phyloP scores from a whole-genome alignment of 225 moss, liverwort and hornwort species.

The Physcomitrium patens region DNA sequence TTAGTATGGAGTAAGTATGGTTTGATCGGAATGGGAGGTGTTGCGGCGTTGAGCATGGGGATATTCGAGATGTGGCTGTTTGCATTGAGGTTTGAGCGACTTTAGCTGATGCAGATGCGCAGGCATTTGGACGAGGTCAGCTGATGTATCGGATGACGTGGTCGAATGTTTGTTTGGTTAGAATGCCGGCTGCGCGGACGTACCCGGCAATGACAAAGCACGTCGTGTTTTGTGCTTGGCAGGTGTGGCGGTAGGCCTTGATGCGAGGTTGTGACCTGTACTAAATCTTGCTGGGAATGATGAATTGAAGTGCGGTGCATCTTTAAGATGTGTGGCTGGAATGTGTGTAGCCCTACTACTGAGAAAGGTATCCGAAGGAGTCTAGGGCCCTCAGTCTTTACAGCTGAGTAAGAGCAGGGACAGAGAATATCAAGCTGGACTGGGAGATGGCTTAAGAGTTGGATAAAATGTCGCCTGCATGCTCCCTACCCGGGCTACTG shows the following conservation, averaged over 20 bases:
- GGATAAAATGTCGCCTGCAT: conserved; percentile 51
- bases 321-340: not conserved
- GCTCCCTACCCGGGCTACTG: conserved; percentile 45
- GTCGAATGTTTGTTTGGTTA: conserved; percentile 10
- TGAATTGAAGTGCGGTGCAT: conserved; percentile 3
- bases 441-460: conserved; percentile 34
- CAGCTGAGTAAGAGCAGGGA: not conserved
- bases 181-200: conserved; percentile 4
- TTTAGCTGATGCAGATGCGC: not conserved
- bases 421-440: not conserved
- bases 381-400: not conserved
- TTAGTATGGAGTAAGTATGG: not conserved
- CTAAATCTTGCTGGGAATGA: not conserved
- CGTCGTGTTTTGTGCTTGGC: not conserved
- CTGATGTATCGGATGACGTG: not conserved
- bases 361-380: conserved; percentile 22
- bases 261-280: not conserved
- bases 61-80: conserved; percentile 28
- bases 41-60: conserved; percentile 12
- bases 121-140: not conserved
- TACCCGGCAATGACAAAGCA: not conserved
- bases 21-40: conserved; percentile 36
- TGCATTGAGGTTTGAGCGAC: not conserved
- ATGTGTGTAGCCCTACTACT: conserved; percentile 23
- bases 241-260: not conserved